phyloP scores from a whole-genome alignment of 2,329 filamentous ascomycete species.

The Leptographium radiaticola region DNA sequence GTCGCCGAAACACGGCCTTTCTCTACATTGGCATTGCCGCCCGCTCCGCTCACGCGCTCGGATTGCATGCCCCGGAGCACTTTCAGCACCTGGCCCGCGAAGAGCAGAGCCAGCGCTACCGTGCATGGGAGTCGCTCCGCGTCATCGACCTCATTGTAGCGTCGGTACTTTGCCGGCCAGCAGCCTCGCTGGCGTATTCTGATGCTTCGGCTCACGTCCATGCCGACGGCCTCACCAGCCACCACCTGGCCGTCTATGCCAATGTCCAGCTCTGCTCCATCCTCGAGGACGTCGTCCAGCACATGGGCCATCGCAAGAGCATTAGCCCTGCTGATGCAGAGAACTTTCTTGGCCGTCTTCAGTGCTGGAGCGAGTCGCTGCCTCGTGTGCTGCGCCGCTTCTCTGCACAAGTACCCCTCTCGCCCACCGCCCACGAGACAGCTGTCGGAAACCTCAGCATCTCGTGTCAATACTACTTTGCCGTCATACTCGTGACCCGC shows the following conservation, averaged over 20 bases:
- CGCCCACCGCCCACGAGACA: background rate
- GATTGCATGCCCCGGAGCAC: conserved; percentile 30
- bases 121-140: background rate
- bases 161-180: background rate
- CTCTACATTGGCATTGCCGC: conserved; percentile 49
- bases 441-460: conserved; percentile 9
- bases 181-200: background rate
- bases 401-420: background rate
- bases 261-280: background rate
- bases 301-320: background rate
- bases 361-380: background rate
- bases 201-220: background rate
- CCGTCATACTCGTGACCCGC: conserved; percentile 11
- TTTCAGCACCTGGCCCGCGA: background rate
- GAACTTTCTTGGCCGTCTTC: background rate
- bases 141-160: background rate
- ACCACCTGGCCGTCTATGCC: background rate
- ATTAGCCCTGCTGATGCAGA: background rate
- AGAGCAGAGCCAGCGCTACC: background rate
- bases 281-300: background rate
- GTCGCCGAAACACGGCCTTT: conserved; percentile 44
- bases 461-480: conserved; percentile 11
- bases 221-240: background rate
- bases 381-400: background rate
- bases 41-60: conserved; percentile 41